Evolutionary conservation across 2,329 filamentous ascomycete genomes (phyloP).

Genomic region (Tolypocladium nubicola): DNA sequence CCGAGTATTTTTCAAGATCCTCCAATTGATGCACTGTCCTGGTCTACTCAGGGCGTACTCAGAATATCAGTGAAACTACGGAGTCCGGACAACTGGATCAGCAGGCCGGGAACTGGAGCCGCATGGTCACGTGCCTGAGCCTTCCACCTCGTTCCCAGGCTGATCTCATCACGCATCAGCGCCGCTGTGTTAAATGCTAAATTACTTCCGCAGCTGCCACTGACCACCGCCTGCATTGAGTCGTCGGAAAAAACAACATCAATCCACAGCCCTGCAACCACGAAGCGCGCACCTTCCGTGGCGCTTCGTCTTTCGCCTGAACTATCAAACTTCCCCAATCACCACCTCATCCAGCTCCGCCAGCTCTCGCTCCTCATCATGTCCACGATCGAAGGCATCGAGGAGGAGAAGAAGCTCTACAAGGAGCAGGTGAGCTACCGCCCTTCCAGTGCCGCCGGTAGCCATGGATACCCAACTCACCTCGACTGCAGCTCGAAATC

Average conservation of each 20-base stretch:
- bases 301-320: background rate
- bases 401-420: slow-evolving; percentile 43
- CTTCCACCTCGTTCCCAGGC: background rate
- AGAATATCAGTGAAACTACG: background rate
- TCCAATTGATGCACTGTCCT: background rate
- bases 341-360: background rate
- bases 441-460: background rate
- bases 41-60: background rate
- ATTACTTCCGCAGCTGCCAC: background rate
- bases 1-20: too few species aligned
- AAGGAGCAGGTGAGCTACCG: slow-evolving; percentile 40
- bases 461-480: slow-evolving; percentile 7
- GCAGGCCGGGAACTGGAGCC: background rate
- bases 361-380: slow-evolving; percentile 9
- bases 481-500: slow-evolving; percentile 55
- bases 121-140: background rate
- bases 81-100: too few species aligned
- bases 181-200: background rate
- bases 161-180: background rate
- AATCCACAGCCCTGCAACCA: background rate
- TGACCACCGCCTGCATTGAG: background rate
- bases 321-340: background rate
- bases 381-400: slow-evolving; percentile 27
- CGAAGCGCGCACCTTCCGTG: background rate
- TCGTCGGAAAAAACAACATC: background rate